Percentiles rank a stretch among this genome's conserved stretches.
Conservation (phyloP, 257 asterid genomes). For the Solanum rostratum region DNA sequence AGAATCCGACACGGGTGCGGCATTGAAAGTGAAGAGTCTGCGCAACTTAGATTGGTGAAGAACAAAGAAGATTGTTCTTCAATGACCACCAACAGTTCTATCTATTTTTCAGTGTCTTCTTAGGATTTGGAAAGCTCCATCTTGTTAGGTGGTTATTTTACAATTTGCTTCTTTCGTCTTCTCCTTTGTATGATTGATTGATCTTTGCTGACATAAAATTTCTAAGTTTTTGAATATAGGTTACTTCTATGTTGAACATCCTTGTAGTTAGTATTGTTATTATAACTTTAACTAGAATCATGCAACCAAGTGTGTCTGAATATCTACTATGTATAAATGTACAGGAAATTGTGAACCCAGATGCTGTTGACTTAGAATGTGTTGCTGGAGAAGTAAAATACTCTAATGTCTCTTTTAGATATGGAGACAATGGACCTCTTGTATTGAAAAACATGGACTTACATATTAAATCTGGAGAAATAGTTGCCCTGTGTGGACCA, state of each 20-base stretch:
- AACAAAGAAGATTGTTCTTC: neutral
- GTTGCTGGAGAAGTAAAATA: constrained; percentile 60
- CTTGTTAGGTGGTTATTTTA: neutral
- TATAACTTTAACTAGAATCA: neutral
- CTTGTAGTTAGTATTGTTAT: neutral
- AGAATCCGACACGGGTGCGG: too few relatives aligned
- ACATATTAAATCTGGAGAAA: constrained; percentile 73
- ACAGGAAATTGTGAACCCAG: constrained; percentile 59
- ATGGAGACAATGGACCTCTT: constrained; percentile 38
- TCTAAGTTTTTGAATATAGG: neutral
- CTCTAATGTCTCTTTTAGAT: constrained; percentile 55
- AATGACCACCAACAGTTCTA: neutral
- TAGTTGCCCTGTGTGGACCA: constrained; percentile 90
- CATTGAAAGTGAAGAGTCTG: too few relatives aligned
- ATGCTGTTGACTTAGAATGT: constrained; percentile 46
- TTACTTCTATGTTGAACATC: neutral
- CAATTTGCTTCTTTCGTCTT: neutral
- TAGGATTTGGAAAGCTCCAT: neutral
- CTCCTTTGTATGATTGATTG: neutral
- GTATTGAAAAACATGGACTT: constrained; percentile 49
- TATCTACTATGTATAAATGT: neutral
- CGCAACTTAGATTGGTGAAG: too few relatives aligned
- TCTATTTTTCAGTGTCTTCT: neutral
- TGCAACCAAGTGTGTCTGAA: neutral
- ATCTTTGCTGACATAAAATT: neutral